phyloP scores from a whole-genome alignment of 495 filamentous ascomycete genomes.

The Margaritispora aquatica region DNA sequence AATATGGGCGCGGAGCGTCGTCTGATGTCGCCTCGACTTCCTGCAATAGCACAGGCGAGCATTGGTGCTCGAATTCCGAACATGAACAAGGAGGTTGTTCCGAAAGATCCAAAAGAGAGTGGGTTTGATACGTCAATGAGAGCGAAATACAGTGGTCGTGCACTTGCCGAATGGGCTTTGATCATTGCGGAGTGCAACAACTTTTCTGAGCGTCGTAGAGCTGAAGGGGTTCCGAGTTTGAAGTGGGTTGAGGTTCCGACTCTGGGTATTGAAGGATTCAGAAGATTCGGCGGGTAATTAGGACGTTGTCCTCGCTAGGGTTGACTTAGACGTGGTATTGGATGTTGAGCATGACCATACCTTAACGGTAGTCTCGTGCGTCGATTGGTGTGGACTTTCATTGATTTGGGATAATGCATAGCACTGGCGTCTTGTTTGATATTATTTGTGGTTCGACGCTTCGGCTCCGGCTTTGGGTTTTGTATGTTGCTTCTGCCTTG shows the following conservation, averaged over 20 bases:
- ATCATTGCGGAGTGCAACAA: slow-evolving; percentile 85
- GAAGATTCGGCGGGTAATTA: slow-evolving; percentile 38
- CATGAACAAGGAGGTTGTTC: slow-evolving; percentile 10
- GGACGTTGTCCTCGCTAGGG: not conserved
- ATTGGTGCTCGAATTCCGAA: slow-evolving; percentile 14
- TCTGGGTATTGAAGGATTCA: slow-evolving; percentile 79
- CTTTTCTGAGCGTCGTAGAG: slow-evolving; percentile 81
- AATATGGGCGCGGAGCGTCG: slow-evolving; percentile 38
- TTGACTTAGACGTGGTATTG: not conserved
- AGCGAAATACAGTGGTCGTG: slow-evolving; percentile 73
- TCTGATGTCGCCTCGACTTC: slow-evolving; percentile 69
- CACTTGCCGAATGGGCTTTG: slow-evolving; percentile 85
- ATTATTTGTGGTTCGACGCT: no score
- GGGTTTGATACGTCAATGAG: not conserved
- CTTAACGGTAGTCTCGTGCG: not conserved
- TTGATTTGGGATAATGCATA: slow-evolving; percentile 1
- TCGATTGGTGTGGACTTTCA: not conserved
- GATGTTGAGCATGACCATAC: not conserved
- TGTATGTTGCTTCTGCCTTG: not conserved
- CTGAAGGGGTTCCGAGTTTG: slow-evolving; percentile 75
- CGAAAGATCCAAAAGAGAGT: slow-evolving; percentile 14
- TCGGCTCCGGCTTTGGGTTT: no score
- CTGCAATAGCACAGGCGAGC: slow-evolving; percentile 48
- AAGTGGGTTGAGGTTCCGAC: slow-evolving; percentile 80
- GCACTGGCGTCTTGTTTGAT: slow-evolving; percentile 5